phyloP scores from a whole-genome alignment of 176 grass and related monocot genomes.

The Oryza australiensis region DNA sequence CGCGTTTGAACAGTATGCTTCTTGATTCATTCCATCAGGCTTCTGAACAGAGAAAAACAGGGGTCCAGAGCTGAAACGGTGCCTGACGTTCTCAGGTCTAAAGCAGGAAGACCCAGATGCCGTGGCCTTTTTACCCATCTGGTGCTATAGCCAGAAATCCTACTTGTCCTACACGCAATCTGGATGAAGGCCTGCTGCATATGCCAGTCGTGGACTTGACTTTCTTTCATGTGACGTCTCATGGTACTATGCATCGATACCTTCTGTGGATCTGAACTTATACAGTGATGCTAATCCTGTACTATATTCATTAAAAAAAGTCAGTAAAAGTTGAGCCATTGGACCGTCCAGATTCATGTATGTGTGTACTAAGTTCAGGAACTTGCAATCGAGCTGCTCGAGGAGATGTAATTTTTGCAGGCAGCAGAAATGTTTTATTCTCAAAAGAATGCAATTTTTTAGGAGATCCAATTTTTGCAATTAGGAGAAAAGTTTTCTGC shows the following conservation, averaged over 20 bases:
- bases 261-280: neutral
- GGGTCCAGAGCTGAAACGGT: neutral
- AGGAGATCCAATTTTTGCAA: too few species aligned
- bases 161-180: neutral
- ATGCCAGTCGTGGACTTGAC: neutral
- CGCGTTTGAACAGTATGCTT: neutral
- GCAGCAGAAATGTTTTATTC: too few species aligned
- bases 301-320: too few species aligned
- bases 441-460: too few species aligned
- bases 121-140: neutral
- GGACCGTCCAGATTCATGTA: too few species aligned
- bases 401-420: too few species aligned
- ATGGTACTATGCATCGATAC: neutral
- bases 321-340: too few species aligned
- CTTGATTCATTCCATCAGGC: neutral
- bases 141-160: neutral
- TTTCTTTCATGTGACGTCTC: slow-evolving; percentile 32
- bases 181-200: neutral
- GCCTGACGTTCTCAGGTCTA: neutral
- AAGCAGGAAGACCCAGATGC: neutral
- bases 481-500: too few species aligned
- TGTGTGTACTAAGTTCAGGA: too few species aligned
- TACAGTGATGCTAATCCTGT: too few species aligned
- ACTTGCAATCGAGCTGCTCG: too few species aligned
- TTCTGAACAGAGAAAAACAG: neutral